A percentile compares a stretch with the other conserved stretches of the same genome.
Conservation (phyloP, 805 yeast species). For the Ogataea henricii region DNA sequence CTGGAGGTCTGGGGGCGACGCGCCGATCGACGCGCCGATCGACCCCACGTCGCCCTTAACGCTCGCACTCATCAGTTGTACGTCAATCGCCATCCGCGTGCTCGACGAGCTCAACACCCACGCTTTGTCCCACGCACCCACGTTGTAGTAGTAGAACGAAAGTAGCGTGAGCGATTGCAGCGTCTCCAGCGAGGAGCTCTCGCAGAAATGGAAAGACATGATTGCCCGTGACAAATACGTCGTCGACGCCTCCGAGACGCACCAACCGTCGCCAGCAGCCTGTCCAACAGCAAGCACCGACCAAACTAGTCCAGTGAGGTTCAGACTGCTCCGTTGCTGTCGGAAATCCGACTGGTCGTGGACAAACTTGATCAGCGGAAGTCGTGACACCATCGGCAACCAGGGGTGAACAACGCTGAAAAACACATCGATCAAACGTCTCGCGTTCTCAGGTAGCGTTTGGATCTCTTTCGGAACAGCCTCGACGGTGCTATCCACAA, state of each 20-base stretch:
- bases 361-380: constrained; percentile 7
- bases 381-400: constrained; percentile 7
- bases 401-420: constrained; percentile 11
- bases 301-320: constrained; percentile 7
- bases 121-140: constrained; percentile 9
- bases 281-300: constrained; percentile 8
- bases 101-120: constrained; percentile 9
- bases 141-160: constrained; percentile 5
- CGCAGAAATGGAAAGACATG: constrained; percentile 6
- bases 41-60: neutral
- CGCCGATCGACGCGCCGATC: neutral
- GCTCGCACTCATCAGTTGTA: constrained; percentile 2
- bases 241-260: constrained; percentile 3
- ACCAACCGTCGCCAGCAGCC: constrained; percentile 8
- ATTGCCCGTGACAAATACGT: constrained; percentile 4
- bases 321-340: constrained; percentile 3
- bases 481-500: constrained; percentile 2
- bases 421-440: constrained; percentile 5
- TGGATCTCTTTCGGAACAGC: constrained; percentile 2
- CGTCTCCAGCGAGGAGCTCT: constrained; percentile 7
- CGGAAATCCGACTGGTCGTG: constrained; percentile 7
- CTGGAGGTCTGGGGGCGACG: neutral
- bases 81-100: constrained; percentile 6
- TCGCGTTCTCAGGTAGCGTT: constrained; percentile 1
- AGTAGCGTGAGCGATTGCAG: constrained; percentile 6